Evolutionary conservation across 108 stramenopile genomes (phyloP).

Genomic region (Fragilariopsis cylindrus): DNA sequence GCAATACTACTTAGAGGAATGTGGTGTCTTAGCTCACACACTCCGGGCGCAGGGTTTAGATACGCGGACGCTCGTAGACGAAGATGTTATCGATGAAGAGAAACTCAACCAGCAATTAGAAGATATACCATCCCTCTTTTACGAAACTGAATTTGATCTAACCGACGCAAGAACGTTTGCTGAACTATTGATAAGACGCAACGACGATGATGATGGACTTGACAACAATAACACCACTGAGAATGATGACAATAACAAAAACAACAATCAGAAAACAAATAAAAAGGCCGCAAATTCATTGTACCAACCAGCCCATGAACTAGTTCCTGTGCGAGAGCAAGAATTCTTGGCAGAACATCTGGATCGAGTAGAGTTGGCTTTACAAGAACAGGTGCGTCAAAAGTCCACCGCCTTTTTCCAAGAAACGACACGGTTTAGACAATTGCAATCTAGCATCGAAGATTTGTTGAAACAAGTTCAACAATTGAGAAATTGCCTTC

Average conservation of each 20-base stretch:
- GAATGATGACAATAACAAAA: background rate
- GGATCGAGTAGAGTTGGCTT: slow-evolving; percentile 77
- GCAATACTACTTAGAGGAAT: slow-evolving; percentile 40
- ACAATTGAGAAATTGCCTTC: slow-evolving; percentile 44
- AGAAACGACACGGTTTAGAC: slow-evolving; percentile 82
- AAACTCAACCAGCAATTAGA: slow-evolving; percentile 18
- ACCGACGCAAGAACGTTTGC: slow-evolving; percentile 80
- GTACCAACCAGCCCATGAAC: slow-evolving; percentile 44
- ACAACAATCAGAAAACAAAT: background rate
- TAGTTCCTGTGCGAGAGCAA: slow-evolving; percentile 61
- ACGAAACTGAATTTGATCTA: slow-evolving; percentile 70
- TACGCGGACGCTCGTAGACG: slow-evolving; percentile 18
- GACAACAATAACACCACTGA: background rate
- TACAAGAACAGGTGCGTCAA: slow-evolving; percentile 79
- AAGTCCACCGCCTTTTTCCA: slow-evolving; percentile 81
- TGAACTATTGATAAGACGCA: slow-evolving; percentile 53
- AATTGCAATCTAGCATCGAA: slow-evolving; percentile 66
- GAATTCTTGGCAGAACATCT: slow-evolving; percentile 69
- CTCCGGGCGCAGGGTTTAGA: slow-evolving; percentile 30
- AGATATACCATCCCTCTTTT: slow-evolving; percentile 71
- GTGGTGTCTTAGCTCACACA: slow-evolving; percentile 45
- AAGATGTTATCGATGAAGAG: slow-evolving; percentile 25
- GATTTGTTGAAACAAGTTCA: slow-evolving; percentile 68
- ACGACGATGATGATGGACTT: slow-evolving; percentile 30
- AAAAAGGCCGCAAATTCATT: slow-evolving; percentile 20